Evolutionary conservation across 306 rosid genomes (phyloP).

Genomic region (Pueraria montana): DNA sequence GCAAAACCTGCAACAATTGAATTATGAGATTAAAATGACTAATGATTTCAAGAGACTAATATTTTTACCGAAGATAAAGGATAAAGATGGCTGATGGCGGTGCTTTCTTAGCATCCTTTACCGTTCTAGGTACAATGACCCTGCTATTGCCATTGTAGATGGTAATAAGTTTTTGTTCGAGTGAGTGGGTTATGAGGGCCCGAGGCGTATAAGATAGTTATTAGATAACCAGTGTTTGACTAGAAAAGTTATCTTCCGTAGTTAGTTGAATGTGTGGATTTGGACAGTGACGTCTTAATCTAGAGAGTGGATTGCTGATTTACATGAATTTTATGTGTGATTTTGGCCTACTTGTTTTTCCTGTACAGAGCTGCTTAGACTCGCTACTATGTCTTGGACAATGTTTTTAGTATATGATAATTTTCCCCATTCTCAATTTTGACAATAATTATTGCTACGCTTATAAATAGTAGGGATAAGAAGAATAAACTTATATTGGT

Average conservation of each 20-base stretch:
- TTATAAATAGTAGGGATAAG: no score
- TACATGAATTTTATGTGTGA: constrained; percentile 35
- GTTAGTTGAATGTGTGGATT: constrained; percentile 33
- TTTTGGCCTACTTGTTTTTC: constrained; percentile 24
- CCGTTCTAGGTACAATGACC: constrained; percentile 37
- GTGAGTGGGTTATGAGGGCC: constrained; percentile 20
- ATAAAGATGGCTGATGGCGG: constrained; percentile 19
- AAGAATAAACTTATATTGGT: no score
- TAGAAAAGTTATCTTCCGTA: constrained; percentile 15
- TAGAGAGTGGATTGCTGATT: constrained; percentile 39
- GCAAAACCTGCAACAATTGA: constrained; percentile 42
- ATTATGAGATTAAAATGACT: constrained; percentile 29
- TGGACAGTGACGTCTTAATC: constrained; percentile 28
- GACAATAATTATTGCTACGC: neutral
- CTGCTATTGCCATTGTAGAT: constrained; percentile 9
- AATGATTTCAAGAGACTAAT: constrained; percentile 17
- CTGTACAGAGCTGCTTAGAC: constrained; percentile 49
- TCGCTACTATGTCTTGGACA: neutral
- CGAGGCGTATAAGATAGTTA: constrained; percentile 37
- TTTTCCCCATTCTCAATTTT: constrained; percentile 2
- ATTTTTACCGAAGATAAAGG: constrained; percentile 26
- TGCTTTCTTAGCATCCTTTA: constrained; percentile 35
- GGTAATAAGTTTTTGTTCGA: constrained; percentile 18
- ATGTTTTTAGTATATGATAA: constrained; percentile 7
- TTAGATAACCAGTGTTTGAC: constrained; percentile 43